Conservation (phyloP, 2,329 filamentous ascomycete genomes). For the Biscogniauxia marginata region DNA sequence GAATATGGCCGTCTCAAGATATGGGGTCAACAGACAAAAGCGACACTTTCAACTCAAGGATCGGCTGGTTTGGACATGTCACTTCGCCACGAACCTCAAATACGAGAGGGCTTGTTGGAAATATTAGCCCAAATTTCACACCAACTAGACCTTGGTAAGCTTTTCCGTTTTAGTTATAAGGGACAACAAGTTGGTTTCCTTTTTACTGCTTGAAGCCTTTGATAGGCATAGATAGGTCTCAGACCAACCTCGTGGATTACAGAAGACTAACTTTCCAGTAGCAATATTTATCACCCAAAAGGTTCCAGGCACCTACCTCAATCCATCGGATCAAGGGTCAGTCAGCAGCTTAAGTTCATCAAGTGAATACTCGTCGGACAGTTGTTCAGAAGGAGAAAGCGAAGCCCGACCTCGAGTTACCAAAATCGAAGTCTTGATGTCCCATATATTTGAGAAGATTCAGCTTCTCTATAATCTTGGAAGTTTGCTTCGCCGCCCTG, state of each 20-base stretch:
- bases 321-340: not conserved
- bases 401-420: not conserved
- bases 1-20: constrained; percentile 10
- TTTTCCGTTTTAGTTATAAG: not conserved
- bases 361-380: not conserved
- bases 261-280: too few species aligned
- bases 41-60: not conserved
- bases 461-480: constrained; percentile 4
- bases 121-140: constrained; percentile 5
- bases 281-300: too few species aligned
- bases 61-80: too few species aligned
- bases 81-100: not conserved
- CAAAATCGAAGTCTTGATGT: constrained; percentile 1
- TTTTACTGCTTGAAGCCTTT: not conserved
- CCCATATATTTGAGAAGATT: constrained; percentile 5
- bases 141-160: constrained; percentile 1
- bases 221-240: too few species aligned
- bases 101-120: not conserved
- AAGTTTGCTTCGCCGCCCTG: constrained; percentile 4
- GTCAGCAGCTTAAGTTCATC: not conserved
- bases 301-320: too few species aligned
- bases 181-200: too few species aligned
- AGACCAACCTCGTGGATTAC: too few species aligned
- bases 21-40: constrained; percentile 6
- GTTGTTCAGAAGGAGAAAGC: not conserved